A percentile compares a stretch with the other conserved stretches of the same genome.
Evolutionary conservation across 305 asterid species (phyloP).

Genomic region (Nicotiana rustica): DNA sequence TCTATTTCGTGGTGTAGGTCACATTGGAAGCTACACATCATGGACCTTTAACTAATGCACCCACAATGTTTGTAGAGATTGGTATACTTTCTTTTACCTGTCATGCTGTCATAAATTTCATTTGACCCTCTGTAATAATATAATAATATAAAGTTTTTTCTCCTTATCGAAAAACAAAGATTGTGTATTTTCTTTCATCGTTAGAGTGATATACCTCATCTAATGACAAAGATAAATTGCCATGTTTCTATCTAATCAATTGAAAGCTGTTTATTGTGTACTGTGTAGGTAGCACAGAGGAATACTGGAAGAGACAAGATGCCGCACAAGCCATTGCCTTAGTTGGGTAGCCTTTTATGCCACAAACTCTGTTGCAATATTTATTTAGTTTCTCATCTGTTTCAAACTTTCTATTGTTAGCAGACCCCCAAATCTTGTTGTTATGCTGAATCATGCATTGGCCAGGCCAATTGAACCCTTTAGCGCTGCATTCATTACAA

Average conservation of each 20-base stretch:
- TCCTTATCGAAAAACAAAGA: background rate
- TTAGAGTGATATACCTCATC: background rate
- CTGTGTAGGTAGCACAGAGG: conserved; percentile 47
- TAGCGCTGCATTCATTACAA: background rate
- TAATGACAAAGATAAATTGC: background rate
- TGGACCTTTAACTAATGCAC: conserved; percentile 44
- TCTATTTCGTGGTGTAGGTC: conserved; percentile 38
- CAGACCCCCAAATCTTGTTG: background rate
- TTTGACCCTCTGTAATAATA: background rate
- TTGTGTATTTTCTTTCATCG: background rate
- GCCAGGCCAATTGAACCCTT: background rate
- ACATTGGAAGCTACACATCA: conserved; percentile 51
- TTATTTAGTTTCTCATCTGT: background rate
- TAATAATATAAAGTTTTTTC: background rate
- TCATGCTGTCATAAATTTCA: conserved; percentile 3
- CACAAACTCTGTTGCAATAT: background rate
- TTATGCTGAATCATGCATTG: background rate
- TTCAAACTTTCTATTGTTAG: background rate
- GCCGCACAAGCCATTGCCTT: conserved; percentile 50
- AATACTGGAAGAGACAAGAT: conserved; percentile 50
- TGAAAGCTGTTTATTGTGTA: background rate
- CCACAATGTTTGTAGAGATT: conserved; percentile 49
- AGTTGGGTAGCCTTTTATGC: conserved; percentile 41
- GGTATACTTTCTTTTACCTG: conserved; percentile 34
- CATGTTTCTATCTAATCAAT: background rate